Base-by-base conservation (phyloP, 2,329 filamentous ascomycete species). In the Fusarium sp. region DNA sequence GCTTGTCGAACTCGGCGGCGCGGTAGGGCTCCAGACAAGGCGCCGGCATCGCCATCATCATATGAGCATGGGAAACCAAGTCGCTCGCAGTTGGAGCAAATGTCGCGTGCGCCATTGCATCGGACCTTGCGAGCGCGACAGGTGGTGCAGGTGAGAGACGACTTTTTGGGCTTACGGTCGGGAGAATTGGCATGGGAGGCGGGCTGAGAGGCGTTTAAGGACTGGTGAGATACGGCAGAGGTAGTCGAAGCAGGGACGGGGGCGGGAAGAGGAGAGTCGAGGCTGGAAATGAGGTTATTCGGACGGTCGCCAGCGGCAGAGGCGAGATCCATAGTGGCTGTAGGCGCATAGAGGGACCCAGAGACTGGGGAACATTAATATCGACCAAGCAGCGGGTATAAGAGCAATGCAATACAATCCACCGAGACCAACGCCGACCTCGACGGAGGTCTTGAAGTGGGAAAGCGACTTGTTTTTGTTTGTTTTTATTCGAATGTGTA, bases 31-130 rank as follows among this genome's bases (percentile, higher is more conserved):
- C 79, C 72, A 31, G 77, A 77, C 65, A 81, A 78, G 41, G 77
- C 70, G 11, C 78, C 77, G 28, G 77, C 65, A 50, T 76, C 76
- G 42, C 74, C 75, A 49, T 84, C 82, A 56, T 85, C 82, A 67
- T 85, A 86, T 7, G 83, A 83, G 70, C 84, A 87, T 7, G 80
- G 77, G 64, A 86, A 86, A 43, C 82, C 83, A 40, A 87, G 79
- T 19, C 84, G 81, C 61, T 85, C 82, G 73, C 84, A 87, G 73
- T 85, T 86, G 73, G 81, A 81, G 72, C 84, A 87, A 56, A 83
- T 74, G 45, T 81, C 77, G 36, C 81, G 81, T 11, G 79, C 76
- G 32, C 83, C 82, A 68, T 86, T 83, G 74, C 84, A 87, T 43
- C 84, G 83, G 19, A 87, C 84, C 73, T 87, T 86, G 69, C 84